Conservation (phyloP, 371 early-diverging fungal genomes). For the Mortierella sp. region DNA sequence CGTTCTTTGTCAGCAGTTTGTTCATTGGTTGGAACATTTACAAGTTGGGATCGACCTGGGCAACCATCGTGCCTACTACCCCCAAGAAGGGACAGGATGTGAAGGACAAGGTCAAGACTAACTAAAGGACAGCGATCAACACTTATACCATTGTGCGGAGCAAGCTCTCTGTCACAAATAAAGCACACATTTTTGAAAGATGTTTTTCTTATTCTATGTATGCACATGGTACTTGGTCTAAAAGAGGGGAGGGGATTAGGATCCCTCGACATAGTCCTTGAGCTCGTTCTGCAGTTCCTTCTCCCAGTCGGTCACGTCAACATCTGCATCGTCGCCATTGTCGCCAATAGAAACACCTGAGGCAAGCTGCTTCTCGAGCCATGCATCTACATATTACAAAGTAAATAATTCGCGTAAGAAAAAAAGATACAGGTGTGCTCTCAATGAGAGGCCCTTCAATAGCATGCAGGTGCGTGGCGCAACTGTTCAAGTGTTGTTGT, state of each 20-base stretch:
- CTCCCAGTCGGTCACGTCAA: constrained; percentile 56
- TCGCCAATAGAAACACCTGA: constrained; percentile 43
- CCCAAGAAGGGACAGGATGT: background rate
- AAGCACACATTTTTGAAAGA: background rate
- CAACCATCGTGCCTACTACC: constrained; percentile 3
- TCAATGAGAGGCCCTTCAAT: background rate
- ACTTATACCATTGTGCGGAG: constrained; percentile 18
- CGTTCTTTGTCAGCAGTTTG: constrained; percentile 44
- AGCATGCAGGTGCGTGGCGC: background rate
- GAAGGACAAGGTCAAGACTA: constrained; percentile 33
- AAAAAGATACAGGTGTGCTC: background rate
- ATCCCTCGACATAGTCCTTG: constrained; percentile 55
- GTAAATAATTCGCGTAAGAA: background rate
- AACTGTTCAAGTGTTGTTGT: background rate
- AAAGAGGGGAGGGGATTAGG: background rate
- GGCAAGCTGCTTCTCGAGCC: constrained; percentile 54
- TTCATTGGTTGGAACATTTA: constrained; percentile 55
- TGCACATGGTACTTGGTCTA: background rate
- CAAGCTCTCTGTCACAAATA: constrained; percentile 9
- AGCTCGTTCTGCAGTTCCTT: constrained; percentile 57
- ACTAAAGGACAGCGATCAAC: background rate
- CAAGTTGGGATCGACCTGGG: constrained; percentile 47
- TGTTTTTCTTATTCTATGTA: background rate
- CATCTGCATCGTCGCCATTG: constrained; percentile 41
- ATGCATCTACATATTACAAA: constrained; percentile 38